phyloP scores from a whole-genome alignment of 2,329 filamentous ascomycete genomes.

The Alternaria panax region DNA sequence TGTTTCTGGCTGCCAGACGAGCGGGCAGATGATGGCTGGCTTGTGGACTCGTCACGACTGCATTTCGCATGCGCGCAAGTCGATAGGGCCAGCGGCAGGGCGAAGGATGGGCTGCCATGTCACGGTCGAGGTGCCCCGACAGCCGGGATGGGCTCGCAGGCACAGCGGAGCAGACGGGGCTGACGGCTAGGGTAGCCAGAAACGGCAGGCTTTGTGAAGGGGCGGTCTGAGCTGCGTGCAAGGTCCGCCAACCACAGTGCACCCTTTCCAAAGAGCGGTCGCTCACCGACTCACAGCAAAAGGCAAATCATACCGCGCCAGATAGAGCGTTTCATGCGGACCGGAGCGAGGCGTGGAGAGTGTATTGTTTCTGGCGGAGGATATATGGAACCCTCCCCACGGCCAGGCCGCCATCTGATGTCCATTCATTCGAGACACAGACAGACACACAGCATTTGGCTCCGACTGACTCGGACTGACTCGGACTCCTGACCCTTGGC shows the following conservation, averaged over 20 bases:
- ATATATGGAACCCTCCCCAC: slow-evolving; percentile 46
- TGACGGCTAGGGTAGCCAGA: slow-evolving; percentile 30
- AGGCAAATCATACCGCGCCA: slow-evolving; percentile 42
- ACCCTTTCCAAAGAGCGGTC: slow-evolving; percentile 36
- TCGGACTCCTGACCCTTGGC: slow-evolving; percentile 41
- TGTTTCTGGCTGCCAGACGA: background rate
- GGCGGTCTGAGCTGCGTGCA: slow-evolving; percentile 18
- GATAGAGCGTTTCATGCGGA: slow-evolving; percentile 36
- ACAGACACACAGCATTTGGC: slow-evolving; percentile 34
- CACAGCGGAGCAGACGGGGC: slow-evolving; percentile 31
- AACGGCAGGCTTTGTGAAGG: slow-evolving; percentile 29
- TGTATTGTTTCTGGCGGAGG: slow-evolving; percentile 28
- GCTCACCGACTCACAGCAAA: slow-evolving; percentile 38
- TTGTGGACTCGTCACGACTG: slow-evolving; percentile 39
- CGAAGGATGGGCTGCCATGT: slow-evolving; percentile 18
- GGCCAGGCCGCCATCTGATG: slow-evolving; percentile 40
- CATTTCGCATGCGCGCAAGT: slow-evolving; percentile 21
- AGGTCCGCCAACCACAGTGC: slow-evolving; percentile 29
- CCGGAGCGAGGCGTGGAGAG: slow-evolving; percentile 33
- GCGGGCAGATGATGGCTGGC: slow-evolving; percentile 20
- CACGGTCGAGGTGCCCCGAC: slow-evolving; percentile 35
- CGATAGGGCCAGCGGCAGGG: slow-evolving; percentile 20
- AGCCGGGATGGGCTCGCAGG: slow-evolving; percentile 34
- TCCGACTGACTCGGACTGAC: slow-evolving; percentile 49
- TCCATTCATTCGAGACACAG: slow-evolving; percentile 40